phyloP scores from a whole-genome alignment of 805 yeast species.

The Debaryomyces maramus region DNA sequence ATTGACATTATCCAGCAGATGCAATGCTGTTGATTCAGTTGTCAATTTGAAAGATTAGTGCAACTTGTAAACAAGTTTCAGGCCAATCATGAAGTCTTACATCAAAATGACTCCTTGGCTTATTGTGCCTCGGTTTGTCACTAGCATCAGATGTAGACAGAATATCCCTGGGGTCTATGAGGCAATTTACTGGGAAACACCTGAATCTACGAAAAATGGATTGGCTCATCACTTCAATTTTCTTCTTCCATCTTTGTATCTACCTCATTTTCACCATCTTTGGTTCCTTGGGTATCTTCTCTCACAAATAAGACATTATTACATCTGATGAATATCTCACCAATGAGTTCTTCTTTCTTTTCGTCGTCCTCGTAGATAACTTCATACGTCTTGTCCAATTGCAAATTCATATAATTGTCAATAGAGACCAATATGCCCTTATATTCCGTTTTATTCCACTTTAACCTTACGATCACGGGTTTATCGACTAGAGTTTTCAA shows the following conservation, averaged over 20 bases:
- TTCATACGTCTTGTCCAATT: slow-evolving; percentile 58
- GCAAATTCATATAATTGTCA: slow-evolving; percentile 91
- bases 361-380: slow-evolving; percentile 47
- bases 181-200: too few relatives aligned
- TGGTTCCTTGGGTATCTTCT: slow-evolving; percentile 23
- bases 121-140: too few relatives aligned
- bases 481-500: slow-evolving; percentile 72
- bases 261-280: slow-evolving; percentile 1
- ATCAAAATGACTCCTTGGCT: too few relatives aligned
- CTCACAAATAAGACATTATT: slow-evolving; percentile 83
- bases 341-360: slow-evolving; percentile 40
- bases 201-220: too few relatives aligned
- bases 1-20: too few relatives aligned
- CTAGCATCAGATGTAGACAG: too few relatives aligned
- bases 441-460: slow-evolving; percentile 90
- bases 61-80: too few relatives aligned
- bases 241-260: slow-evolving; percentile 5
- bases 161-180: too few relatives aligned
- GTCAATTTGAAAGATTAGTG: too few relatives aligned
- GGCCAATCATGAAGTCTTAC: too few relatives aligned
- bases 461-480: slow-evolving; percentile 72
- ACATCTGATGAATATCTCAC: slow-evolving; percentile 85
- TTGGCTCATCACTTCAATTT: too few relatives aligned
- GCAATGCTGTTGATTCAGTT: too few relatives aligned
- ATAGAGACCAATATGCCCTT: slow-evolving; percentile 73